Evolutionary conservation across 73 alveolate species (phyloP).

Genomic region (Paraurostyla sp.): DNA sequence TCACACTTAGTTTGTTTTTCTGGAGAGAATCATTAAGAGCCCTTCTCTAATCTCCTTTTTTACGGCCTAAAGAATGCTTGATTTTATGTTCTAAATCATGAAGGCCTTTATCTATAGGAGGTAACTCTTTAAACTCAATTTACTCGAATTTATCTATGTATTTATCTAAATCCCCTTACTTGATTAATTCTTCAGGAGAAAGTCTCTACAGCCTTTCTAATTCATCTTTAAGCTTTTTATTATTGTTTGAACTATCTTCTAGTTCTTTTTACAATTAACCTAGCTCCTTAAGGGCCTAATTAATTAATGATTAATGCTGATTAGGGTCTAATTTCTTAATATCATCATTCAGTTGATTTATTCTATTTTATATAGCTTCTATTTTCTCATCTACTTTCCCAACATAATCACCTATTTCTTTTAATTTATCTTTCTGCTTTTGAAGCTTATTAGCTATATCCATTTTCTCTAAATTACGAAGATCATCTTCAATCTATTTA

Average conservation of each 20-base stretch:
- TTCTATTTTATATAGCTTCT: neutral
- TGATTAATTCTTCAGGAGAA: neutral
- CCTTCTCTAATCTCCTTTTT: slow-evolving; percentile 1
- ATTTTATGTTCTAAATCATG: slow-evolving; percentile 6
- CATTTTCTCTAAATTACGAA: neutral
- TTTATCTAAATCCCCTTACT: neutral
- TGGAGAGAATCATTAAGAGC: neutral
- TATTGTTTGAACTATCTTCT: neutral
- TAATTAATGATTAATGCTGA: neutral
- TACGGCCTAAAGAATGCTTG: slow-evolving; percentile 12
- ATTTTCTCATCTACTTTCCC: slow-evolving; percentile 3
- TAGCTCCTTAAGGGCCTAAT: neutral
- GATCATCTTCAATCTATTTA: neutral
- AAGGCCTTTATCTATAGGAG: slow-evolving; percentile 29
- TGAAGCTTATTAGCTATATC: neutral
- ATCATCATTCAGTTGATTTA: neutral
- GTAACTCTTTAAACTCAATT: neutral
- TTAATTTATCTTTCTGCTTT: neutral
- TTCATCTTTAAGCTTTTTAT: slow-evolving; percentile 14
- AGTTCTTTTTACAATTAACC: slow-evolving; percentile 9
- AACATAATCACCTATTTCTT: neutral
- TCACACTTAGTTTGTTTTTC: neutral
- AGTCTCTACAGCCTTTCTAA: neutral
- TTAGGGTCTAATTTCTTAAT: neutral
- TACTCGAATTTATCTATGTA: neutral